Base-by-base conservation (phyloP, 352 stramenopile species). In the Chrysophaeum taylorii region DNA sequence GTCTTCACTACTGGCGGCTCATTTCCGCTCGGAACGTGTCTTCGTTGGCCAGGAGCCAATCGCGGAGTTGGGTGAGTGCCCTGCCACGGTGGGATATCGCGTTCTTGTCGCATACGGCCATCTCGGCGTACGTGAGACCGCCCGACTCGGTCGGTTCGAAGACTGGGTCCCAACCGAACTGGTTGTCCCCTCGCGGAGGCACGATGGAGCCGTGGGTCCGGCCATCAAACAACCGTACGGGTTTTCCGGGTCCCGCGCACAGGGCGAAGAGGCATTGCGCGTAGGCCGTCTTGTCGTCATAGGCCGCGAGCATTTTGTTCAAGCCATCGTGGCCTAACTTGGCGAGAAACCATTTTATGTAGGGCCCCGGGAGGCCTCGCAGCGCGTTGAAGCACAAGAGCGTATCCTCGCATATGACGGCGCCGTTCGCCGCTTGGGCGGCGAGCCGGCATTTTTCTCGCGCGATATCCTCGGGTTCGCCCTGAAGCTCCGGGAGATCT, bases 301-400 rank as follows among this genome's bases (percentile, higher is more conserved):
- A 98, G 5, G 83, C 91, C 16, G 82, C 81, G 45, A 98, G 78
- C 80, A 98, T 82, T 70, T 96, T 95, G 78, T 97, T 97, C 27
- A 93, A 74, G 15, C 86, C 75, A 86, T 94, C 48, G 82, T 94
- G 53, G 67, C 90, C 84, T 87, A 90, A 67, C 75, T 94, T 96
- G 42, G 97, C 89, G 14, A 98, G 81, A 73, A 98, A 98, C 91
- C 93, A 98, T 82, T 98, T 98, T 73, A 98, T 94, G 82, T 98
- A 98, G 31, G 92, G 90, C 0, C 94, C 93, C 0, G 94, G 94
- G 0, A 98, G 85, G 0, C 89, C 92, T 43, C 87, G 77, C 5
- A 98, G 84, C 61, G 92, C 93, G 75, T 96, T 95, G 79, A 97
- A 98, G 82, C 92, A 97, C 5, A 98, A 81, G 60, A 87, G 95